Base-by-base conservation (phyloP, 1,284 basidiomycete genomes). In the Ganoderma leucocontextum region DNA sequence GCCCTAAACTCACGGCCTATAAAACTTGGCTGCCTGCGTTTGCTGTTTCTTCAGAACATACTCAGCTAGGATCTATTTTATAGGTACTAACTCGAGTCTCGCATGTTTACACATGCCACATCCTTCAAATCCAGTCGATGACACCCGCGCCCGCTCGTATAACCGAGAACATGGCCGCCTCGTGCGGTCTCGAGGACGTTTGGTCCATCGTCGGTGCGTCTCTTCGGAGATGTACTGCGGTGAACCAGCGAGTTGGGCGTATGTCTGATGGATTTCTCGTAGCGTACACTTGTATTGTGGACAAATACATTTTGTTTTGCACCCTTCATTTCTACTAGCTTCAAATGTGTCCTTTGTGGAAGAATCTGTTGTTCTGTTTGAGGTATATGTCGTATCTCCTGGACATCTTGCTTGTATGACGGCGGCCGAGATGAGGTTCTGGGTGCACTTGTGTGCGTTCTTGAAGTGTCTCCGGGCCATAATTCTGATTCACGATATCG, bases 41-140 rank as follows among this genome's bases (percentile, higher is more conserved):
- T 88, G 89, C 86, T 55, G 71, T 80, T 83, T 84, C 86, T 74
- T 83, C 70, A 90, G 91, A 92, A 91, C 91, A 92, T 92, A 93
- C 91, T 93, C 91, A 91, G 85, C 86, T 87, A 92, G 91, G 91
- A 92, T 93, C 91, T 93, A 86, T 93, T 92, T 86, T 90, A 92
- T 90, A 92, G 91, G 89, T 90, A 90, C 91, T 92, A 90, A 92
- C 91, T 91, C 89, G 86, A 91, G 89, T 92, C 89, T 91, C 88
- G 91, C 91, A 91, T 91, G 90, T 92, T 91, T 91, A 91, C 85
- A 86, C 89, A 89, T 92, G 91, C 90, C 91, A 81, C 88, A 88
- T 88, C 84, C 86, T 91, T 91, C 86, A 87, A 85, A 87, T 92
- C 88, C 91, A 90, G 83, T 90, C 85, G 91, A 92, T 92, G 91